Percentiles rank a stretch among this genome's conserved stretches.
These are phyloP conservation scores for Colletotrichum sp. DNA, from an alignment of 2,329 filamentous ascomycete species.

Conservation along the genomic window DNA sequence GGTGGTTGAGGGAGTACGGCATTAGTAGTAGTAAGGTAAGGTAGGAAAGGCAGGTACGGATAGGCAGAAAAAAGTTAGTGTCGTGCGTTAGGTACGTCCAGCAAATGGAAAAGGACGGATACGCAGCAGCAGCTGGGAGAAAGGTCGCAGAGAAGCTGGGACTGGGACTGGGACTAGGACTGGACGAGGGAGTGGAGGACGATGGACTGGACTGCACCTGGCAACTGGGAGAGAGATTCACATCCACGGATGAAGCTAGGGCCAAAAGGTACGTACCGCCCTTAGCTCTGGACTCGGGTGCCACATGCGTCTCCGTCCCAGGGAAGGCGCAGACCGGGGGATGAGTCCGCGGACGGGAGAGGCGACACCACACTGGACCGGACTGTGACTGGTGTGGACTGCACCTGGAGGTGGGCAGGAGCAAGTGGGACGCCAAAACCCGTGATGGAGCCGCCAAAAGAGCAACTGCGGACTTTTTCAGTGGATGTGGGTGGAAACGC, in stretches of 20 bases:
- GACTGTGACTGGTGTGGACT: not conserved
- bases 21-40: not conserved
- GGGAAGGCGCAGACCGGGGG: not conserved
- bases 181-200: not conserved
- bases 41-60: not conserved
- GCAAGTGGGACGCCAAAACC: not conserved
- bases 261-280: not conserved
- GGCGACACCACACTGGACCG: not conserved
- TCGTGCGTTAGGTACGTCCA: not conserved
- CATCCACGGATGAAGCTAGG: not conserved
- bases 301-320: slow-evolving; percentile 11
- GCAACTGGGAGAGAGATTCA: not conserved
- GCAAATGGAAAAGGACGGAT: not conserved
- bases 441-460: not conserved
- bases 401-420: not conserved
- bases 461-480: not conserved
- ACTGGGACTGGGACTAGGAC: not conserved
- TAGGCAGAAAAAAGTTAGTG: not conserved
- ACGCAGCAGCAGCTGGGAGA: not conserved
- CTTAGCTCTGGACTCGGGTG: not conserved
- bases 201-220: not conserved
- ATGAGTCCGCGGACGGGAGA: slow-evolving; percentile 8
- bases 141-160: not conserved
- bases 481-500: slow-evolving; percentile 11
- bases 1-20: not conserved